Base-by-base conservation (phyloP, 371 early-diverging fungal genomes). In the Mortierella sp. region DNA sequence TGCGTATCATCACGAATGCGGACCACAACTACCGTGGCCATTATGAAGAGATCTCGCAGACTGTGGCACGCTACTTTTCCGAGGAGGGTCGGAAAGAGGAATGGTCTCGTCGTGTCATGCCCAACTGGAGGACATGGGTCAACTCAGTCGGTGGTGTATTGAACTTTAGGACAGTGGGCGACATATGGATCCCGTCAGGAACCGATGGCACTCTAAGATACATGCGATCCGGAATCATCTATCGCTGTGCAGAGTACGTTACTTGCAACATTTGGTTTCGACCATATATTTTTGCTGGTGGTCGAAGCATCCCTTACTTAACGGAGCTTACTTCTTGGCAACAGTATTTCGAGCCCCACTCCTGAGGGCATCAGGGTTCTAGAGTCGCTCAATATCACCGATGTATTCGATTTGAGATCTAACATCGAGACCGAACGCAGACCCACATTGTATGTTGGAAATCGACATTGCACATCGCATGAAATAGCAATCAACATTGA, bases 81-180 rank as follows among this genome's bases (percentile, higher is more conserved):
- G 47, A 54, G 23, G 64, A 68, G 24, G 72, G 60, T 5, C 78
- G 71, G 55, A 71, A 70, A 45, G 64, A 55, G 14, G 71, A 67
- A 27, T 80, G 78, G 78, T 34, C 63, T 6, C 55, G 78, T 18
- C 70, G 70, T 26, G 54, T 70, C 14, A 47, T 66, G 0, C 78
- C 78, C 26, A 69, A 59, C n/a, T 76, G 78, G 78, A 76, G 62
- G 48, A 58, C 78, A 1, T 76, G 78, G 78, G 78, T 76, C 28
- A 61, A 76, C 31, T 66, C 83, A 71, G 80, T 88, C 6, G 84
- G 84, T 19, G 88, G 88, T 8, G 86, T 88, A 43, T 79, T 80
- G 49, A 88, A 88, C 55, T 86, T 88, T 63, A 81, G 88, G 61
- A 87, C 86, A 58, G 66, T 86, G 18, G 88, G 88, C 27, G 87